Conservation (phyloP, 2,329 filamentous ascomycete genomes). For the Rhynchosporium graminicola region DNA sequence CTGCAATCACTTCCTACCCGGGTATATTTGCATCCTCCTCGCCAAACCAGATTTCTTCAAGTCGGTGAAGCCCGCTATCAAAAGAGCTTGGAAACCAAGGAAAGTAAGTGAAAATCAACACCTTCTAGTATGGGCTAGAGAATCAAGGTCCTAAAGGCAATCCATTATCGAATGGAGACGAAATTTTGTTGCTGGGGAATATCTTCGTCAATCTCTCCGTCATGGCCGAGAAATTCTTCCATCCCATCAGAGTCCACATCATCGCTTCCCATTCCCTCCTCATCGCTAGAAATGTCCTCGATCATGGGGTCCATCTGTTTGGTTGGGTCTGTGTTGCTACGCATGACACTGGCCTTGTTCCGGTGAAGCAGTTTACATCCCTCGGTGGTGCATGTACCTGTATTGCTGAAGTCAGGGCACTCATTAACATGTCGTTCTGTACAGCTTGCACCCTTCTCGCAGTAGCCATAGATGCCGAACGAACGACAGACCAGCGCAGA, state of each 20-base stretch:
- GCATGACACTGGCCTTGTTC: slow-evolving; percentile 78
- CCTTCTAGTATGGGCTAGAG: slow-evolving; percentile 3
- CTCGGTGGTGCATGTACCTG: slow-evolving; percentile 76
- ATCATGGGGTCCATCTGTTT: slow-evolving; percentile 52
- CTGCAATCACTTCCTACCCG: slow-evolving; percentile 1
- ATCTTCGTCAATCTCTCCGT: slow-evolving; percentile 52
- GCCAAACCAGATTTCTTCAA: not conserved
- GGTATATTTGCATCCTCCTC: slow-evolving; percentile 11
- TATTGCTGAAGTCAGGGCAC: slow-evolving; percentile 94
- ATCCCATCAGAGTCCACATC: slow-evolving; percentile 78
- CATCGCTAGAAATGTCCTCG: slow-evolving; percentile 77
- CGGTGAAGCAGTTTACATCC: slow-evolving; percentile 86
- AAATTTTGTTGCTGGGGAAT: slow-evolving; percentile 62
- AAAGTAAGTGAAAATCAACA: not conserved
- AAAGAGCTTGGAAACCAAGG: not conserved
- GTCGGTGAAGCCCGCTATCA: not conserved
- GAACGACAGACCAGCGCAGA: slow-evolving; percentile 77
- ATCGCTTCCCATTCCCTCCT: slow-evolving; percentile 71
- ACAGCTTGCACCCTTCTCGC: slow-evolving; percentile 77
- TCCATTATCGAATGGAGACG: slow-evolving; percentile 49
- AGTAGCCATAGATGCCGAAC: slow-evolving; percentile 88
- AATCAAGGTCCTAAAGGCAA: slow-evolving; percentile 2
- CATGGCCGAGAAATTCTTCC: slow-evolving; percentile 63
- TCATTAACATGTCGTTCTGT: slow-evolving; percentile 85
- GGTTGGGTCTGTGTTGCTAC: slow-evolving; percentile 57